phyloP scores from a whole-genome alignment of 805 yeast genomes.

The Isabelozyma heimii region DNA sequence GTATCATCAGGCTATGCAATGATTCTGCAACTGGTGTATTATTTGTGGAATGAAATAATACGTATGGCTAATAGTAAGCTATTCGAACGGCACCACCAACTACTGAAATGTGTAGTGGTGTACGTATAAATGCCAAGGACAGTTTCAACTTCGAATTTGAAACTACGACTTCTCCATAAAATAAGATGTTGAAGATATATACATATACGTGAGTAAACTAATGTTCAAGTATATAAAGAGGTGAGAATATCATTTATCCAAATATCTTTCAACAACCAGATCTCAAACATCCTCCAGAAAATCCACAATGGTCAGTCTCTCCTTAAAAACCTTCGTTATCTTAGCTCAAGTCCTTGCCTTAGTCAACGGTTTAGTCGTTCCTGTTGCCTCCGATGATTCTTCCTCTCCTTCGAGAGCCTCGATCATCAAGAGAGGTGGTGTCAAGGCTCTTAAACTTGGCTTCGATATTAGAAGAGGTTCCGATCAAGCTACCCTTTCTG shows the following conservation, averaged over 20 bases:
- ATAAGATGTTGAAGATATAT: no score
- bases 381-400: neutral
- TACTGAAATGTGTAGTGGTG: no score
- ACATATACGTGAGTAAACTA: no score
- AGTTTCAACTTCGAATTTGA: no score
- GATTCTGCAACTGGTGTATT: no score
- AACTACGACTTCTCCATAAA: no score
- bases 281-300: neutral
- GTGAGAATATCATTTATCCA: no score
- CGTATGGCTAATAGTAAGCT: no score
- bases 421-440: neutral
- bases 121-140: no score
- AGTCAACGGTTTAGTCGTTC: neutral
- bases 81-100: no score
- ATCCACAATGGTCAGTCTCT: neutral
- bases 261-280: neutral
- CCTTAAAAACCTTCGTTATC: neutral
- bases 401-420: neutral
- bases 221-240: neutral
- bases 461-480: neutral
- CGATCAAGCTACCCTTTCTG: neutral
- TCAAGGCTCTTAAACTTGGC: neutral
- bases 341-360: neutral
- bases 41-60: no score
- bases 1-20: no score